Conservation (phyloP, 257 asterid species). For the Rehmannia glutinosa region DNA sequence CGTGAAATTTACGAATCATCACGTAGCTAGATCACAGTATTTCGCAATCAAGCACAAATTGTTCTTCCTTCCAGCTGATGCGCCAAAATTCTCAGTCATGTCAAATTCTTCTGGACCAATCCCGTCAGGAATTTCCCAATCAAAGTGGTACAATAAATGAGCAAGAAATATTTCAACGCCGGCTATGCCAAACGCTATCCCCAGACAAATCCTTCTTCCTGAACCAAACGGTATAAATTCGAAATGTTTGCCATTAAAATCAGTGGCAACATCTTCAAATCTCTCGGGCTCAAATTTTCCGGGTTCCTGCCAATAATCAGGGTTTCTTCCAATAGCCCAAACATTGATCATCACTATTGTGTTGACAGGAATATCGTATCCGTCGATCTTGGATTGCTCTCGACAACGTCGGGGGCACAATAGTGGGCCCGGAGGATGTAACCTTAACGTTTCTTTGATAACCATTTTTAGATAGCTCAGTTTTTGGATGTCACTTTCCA, state of each 20-base stretch:
- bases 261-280: slow-evolving; percentile 11
- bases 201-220: slow-evolving; percentile 35
- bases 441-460: slow-evolving; percentile 24
- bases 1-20: no score
- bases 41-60: slow-evolving; percentile 20
- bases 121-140: slow-evolving; percentile 33
- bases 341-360: slow-evolving; percentile 27
- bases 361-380: slow-evolving; percentile 23
- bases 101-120: slow-evolving; percentile 16
- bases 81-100: slow-evolving; percentile 32
- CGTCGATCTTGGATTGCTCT: slow-evolving; percentile 14
- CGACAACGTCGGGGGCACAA: slow-evolving; percentile 21
- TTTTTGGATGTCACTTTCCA: slow-evolving; percentile 17
- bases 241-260: slow-evolving; percentile 22
- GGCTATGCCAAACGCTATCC: slow-evolving; percentile 18
- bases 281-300: slow-evolving; percentile 20
- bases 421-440: slow-evolving; percentile 27
- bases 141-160: slow-evolving; percentile 24
- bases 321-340: slow-evolving; percentile 28
- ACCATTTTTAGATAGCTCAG: slow-evolving; percentile 24
- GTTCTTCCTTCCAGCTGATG: slow-evolving; percentile 22
- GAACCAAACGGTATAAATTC: slow-evolving; percentile 33
- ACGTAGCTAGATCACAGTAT: no score
- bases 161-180: slow-evolving; percentile 27
- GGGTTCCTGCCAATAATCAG: slow-evolving; percentile 13